Evolutionary conservation across 768 basidiomycete species (phyloP).

Genomic region (Roridomyces roridus): DNA sequence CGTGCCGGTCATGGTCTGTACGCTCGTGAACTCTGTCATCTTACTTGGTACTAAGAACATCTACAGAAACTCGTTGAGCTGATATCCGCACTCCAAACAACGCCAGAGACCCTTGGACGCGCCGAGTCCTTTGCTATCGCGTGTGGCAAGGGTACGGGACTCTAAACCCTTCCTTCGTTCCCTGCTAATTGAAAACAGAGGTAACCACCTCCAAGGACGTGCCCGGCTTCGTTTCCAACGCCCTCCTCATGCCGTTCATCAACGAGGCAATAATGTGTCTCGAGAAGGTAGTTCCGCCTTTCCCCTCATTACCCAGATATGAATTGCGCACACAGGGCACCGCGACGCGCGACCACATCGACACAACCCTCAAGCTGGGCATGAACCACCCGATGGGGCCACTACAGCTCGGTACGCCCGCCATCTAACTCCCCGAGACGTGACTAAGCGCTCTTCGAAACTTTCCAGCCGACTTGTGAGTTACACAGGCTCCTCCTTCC

Average conservation of each 20-base stretch:
- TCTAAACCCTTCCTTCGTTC: not conserved
- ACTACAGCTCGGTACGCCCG: slow-evolving; percentile 71
- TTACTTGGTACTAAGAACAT: not conserved
- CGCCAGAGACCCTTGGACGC: slow-evolving; percentile 72
- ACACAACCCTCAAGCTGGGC: slow-evolving; percentile 90
- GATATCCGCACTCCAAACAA: slow-evolving; percentile 92
- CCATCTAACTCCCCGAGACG: not conserved
- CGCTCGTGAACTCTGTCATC: not conserved
- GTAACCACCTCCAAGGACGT: slow-evolving; percentile 92
- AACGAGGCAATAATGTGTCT: slow-evolving; percentile 97
- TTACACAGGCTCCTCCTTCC: slow-evolving; percentile 17
- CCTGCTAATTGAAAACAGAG: slow-evolving; percentile 52
- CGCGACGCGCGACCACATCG: slow-evolving; percentile 94
- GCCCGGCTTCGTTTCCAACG: slow-evolving; percentile 95
- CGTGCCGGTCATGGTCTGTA: slow-evolving; percentile 89
- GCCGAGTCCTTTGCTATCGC: slow-evolving; percentile 84
- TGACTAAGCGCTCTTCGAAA: no score
- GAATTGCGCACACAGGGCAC: slow-evolving; percentile 59
- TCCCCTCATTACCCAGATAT: not conserved
- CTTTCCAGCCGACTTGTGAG: slow-evolving; percentile 61
- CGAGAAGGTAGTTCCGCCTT: slow-evolving; percentile 66
- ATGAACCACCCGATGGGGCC: slow-evolving; percentile 98
- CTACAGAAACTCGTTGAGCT: slow-evolving; percentile 90
- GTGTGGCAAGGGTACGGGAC: slow-evolving; percentile 89
- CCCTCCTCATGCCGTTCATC: slow-evolving; percentile 95